phyloP scores from a whole-genome alignment of 495 filamentous ascomycete species.

The Melanomma pulvis-pyrius region DNA sequence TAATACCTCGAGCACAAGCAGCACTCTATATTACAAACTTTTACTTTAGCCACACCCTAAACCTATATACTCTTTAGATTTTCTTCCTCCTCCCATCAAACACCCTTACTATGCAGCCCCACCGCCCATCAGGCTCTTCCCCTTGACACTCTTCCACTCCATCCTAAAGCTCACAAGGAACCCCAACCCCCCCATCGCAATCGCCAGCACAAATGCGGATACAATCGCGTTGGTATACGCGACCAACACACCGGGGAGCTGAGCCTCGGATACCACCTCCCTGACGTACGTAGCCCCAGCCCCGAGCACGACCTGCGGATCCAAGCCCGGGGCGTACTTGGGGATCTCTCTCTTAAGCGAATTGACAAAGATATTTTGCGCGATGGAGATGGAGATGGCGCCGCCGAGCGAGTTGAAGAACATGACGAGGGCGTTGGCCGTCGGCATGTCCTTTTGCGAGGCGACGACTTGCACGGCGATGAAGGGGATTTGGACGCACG shows the following conservation, averaged over 20 bases:
- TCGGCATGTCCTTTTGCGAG: constrained; percentile 42
- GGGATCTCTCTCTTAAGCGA: constrained; percentile 35
- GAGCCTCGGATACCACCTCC: constrained; percentile 33
- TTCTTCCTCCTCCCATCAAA: neutral
- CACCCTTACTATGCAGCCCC: constrained; percentile 16
- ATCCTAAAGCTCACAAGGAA: constrained; percentile 39
- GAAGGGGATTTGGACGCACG: constrained; percentile 44
- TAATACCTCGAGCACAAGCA: no score
- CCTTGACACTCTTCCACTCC: constrained; percentile 48
- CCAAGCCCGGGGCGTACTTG: constrained; percentile 33
- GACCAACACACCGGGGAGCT: constrained; percentile 39
- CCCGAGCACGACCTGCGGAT: constrained; percentile 37
- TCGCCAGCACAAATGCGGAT: constrained; percentile 41
- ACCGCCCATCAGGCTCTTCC: constrained; percentile 38
- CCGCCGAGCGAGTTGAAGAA: constrained; percentile 48
- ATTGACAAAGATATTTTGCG: constrained; percentile 48
- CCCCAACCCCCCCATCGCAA: constrained; percentile 36
- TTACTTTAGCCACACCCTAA: neutral
- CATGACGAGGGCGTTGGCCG: constrained; percentile 42
- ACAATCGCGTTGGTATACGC: constrained; percentile 43
- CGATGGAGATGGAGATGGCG: constrained; percentile 42
- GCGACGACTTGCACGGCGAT: constrained; percentile 44
- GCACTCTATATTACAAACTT: neutral
- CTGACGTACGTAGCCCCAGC: constrained; percentile 45
- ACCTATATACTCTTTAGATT: neutral